Conservation (phyloP, 257 asterid genomes). For the Solanum sparsipilum region DNA sequence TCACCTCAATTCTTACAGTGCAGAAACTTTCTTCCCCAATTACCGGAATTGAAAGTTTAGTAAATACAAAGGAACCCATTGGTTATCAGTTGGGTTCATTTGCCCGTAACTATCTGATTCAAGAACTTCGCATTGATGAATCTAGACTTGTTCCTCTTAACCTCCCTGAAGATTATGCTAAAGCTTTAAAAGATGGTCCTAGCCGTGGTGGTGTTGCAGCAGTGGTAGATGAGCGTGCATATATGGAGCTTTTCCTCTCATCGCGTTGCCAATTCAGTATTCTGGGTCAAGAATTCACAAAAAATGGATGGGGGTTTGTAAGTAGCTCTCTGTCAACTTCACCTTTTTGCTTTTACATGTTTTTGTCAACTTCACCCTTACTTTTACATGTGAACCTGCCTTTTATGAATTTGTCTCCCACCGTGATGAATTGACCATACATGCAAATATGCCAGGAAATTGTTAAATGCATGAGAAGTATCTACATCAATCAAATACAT, state of each 20-base stretch:
- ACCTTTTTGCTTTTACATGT: not conserved
- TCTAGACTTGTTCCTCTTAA: slow-evolving; percentile 48
- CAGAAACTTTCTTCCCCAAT: slow-evolving; percentile 48
- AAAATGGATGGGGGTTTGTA: slow-evolving; percentile 63
- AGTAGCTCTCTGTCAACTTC: slow-evolving; percentile 8
- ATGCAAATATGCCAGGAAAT: not conserved
- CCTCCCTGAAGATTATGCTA: slow-evolving; percentile 44
- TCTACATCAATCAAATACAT: not conserved
- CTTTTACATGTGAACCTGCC: not conserved
- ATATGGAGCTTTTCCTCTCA: slow-evolving; percentile 51
- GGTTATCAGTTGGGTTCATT: slow-evolving; percentile 53
- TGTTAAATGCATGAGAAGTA: too few species aligned
- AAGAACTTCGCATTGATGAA: slow-evolving; percentile 37
- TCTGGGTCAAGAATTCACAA: slow-evolving; percentile 51
- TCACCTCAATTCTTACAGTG: slow-evolving; percentile 61
- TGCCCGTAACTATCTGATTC: slow-evolving; percentile 33
- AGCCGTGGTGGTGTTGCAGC: slow-evolving; percentile 49
- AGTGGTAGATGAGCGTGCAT: slow-evolving; percentile 47
- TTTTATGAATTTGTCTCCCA: not conserved
- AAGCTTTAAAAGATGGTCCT: slow-evolving; percentile 39
- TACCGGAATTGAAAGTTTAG: slow-evolving; percentile 41
- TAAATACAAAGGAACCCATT: slow-evolving; percentile 24
- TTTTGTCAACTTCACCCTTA: not conserved
- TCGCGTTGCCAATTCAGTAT: slow-evolving; percentile 37
- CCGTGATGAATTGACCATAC: not conserved